Evolutionary conservation across 305 asterid species (phyloP).

Genomic region (Caryopteris hybrid): DNA sequence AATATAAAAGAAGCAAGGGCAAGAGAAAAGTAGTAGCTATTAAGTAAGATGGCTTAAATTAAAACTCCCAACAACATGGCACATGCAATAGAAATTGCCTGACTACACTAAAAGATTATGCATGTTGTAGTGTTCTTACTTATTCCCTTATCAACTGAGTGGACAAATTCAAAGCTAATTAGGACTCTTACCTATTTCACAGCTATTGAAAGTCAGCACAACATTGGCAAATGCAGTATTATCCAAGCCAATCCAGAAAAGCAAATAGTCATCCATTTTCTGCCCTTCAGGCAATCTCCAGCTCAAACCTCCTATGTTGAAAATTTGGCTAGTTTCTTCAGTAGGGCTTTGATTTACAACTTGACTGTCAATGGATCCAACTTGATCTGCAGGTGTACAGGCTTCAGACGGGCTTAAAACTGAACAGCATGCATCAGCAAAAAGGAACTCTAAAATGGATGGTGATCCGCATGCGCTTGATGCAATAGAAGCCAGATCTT

Average conservation of each 20-base stretch:
- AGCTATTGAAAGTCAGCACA: constrained; percentile 65
- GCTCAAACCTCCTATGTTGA: constrained; percentile 67
- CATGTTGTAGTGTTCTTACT: background rate
- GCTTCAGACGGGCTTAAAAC: constrained; percentile 44
- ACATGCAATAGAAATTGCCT: background rate
- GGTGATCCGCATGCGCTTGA: constrained; percentile 27
- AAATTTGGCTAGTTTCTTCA: constrained; percentile 31
- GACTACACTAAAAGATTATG: background rate
- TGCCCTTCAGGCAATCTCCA: constrained; percentile 68
- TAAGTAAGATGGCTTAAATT: too few species aligned
- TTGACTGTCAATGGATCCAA: constrained; percentile 22
- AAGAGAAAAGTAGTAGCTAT: background rate
- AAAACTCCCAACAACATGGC: background rate
- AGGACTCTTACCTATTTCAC: constrained; percentile 63
- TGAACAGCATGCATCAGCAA: constrained; percentile 59
- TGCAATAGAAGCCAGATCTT: constrained; percentile 23
- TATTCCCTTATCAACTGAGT: background rate
- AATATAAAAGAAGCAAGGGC: background rate
- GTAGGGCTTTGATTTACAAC: constrained; percentile 22
- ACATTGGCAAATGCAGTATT: constrained; percentile 76
- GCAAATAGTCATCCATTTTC: constrained; percentile 66
- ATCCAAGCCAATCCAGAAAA: constrained; percentile 80
- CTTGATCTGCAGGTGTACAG: constrained; percentile 23
- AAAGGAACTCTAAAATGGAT: constrained; percentile 32
- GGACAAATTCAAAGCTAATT: background rate